Evolutionary conservation across 768 basidiomycete species (phyloP).

Genomic region (Boletus rubropictus): DNA sequence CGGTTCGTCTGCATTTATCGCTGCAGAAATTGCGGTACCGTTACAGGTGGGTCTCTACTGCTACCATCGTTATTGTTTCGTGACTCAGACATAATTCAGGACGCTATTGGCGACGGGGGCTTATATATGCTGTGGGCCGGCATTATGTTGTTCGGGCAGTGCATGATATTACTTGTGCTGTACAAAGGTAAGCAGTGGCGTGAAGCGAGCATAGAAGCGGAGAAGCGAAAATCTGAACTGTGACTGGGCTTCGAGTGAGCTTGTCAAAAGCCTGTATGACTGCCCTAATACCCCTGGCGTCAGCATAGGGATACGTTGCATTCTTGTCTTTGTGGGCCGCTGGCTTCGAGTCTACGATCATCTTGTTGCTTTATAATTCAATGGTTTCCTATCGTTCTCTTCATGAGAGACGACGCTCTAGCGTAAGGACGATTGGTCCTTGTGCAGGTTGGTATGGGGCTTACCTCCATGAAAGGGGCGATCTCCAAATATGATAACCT

Average conservation of each 20-base stretch:
- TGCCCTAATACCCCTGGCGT: too few species aligned
- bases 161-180: conserved; percentile 54
- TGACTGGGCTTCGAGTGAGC: background rate
- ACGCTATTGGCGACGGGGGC: conserved; percentile 74
- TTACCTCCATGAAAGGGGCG: too few species aligned
- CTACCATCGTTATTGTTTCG: background rate
- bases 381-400: too few species aligned
- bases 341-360: too few species aligned
- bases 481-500: too few species aligned
- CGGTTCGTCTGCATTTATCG: conserved; percentile 60
- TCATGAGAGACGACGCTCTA: too few species aligned
- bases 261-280: too few species aligned
- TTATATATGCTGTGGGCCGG: conserved; percentile 62
- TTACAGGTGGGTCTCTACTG: conserved; percentile 40
- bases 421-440: too few species aligned
- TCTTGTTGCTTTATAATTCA: too few species aligned
- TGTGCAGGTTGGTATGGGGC: too few species aligned
- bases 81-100: conserved; percentile 32
- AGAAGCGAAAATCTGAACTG: conserved; percentile 21
- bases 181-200: conserved; percentile 62
- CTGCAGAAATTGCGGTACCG: conserved; percentile 71
- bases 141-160: conserved; percentile 47
- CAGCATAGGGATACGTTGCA: too few species aligned
- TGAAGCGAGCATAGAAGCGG: conserved; percentile 40
- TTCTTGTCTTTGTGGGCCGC: too few species aligned